Base-by-base conservation (phyloP, 805 yeast species). In the Yarrowia deformans region DNA sequence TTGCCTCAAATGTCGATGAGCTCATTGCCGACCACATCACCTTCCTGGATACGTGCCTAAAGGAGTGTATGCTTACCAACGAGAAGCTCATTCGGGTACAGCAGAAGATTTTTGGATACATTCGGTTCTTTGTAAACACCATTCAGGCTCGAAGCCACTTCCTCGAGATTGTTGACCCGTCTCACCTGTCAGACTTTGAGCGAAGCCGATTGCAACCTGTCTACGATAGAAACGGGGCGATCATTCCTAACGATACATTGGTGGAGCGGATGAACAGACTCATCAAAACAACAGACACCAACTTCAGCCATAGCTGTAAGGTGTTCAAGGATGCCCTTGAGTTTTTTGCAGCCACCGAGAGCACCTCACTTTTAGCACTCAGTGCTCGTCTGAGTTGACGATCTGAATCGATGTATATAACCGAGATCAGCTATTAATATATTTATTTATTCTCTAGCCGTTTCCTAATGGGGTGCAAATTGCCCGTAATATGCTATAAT, bases 1-100 rank as follows among this genome's bases (percentile, higher is more conserved):
- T 72, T 4, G 74, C 78, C 14, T 73, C 73, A 1, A 79, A 82
- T 46, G 82, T 86, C 69, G 85, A 83, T 69, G 74, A 78, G 35
- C 75, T 88, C 5, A 80, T 81, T 70, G 75, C 75, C n/a, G 78
- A 78, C 39, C 81, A 90, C 69, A 85, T 87, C 54, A 80, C 83
- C 9, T 88, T 84, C 73, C 79, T 91, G 70, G 90, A 88, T 75
- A 84, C 88, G 1, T 82, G 88, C 23, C 77, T 91, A 72, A 84
- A 86, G 71, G 90, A 88, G 72, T 86, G 92, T 12, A 82, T 90
- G 75, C 80, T 90, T 68, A 88, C 93, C 1, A 85, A 87, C 69
- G 82, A 85, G 19, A 82, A 81, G 58, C 77, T 89, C 66, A 79
- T 89, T 54, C 81, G 82, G 58, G 77, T 82, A 16, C 76, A 71